Evolutionary conservation across 192 early-diverging fungal genomes (phyloP).

Genomic region (Coemansia sp.): DNA sequence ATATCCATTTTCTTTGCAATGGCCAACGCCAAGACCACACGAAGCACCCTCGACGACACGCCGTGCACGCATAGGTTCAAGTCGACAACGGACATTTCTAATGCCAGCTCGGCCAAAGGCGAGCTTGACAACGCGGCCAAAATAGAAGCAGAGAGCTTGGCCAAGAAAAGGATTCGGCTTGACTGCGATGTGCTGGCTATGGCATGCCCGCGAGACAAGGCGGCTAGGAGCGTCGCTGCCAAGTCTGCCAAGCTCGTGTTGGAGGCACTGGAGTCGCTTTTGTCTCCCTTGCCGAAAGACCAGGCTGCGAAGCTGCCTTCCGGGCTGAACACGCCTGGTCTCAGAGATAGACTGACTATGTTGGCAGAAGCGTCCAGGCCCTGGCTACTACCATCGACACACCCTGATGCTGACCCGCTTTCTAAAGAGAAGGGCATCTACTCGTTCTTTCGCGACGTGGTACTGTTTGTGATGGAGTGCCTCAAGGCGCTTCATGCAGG

Average conservation of each 20-base stretch:
- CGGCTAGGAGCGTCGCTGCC: neutral
- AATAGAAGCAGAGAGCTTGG: neutral
- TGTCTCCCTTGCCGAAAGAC: neutral
- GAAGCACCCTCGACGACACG: neutral
- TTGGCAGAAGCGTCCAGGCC: neutral
- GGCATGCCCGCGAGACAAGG: neutral
- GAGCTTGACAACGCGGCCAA: neutral
- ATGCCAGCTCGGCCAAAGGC: neutral
- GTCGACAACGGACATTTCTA: neutral
- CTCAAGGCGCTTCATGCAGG: neutral
- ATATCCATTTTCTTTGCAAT: neutral
- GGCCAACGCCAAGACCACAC: neutral
- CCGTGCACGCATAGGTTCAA: neutral
- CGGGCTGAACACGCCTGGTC: neutral
- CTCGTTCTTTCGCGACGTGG: constrained; percentile 1
- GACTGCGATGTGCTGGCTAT: neutral
- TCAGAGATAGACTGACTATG: neutral
- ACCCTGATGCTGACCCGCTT: neutral
- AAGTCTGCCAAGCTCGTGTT: neutral
- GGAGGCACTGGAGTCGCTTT: neutral
- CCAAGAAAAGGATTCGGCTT: neutral
- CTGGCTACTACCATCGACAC: neutral
- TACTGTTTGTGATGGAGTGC: neutral
- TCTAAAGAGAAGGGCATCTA: neutral
- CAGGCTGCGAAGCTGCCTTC: neutral